Percentiles rank a stretch among this genome's conserved stretches.
These are phyloP conservation scores for Suhomyces kilbournensis DNA, from an alignment of 805 yeast genomes.

Conservation along the genomic window DNA sequence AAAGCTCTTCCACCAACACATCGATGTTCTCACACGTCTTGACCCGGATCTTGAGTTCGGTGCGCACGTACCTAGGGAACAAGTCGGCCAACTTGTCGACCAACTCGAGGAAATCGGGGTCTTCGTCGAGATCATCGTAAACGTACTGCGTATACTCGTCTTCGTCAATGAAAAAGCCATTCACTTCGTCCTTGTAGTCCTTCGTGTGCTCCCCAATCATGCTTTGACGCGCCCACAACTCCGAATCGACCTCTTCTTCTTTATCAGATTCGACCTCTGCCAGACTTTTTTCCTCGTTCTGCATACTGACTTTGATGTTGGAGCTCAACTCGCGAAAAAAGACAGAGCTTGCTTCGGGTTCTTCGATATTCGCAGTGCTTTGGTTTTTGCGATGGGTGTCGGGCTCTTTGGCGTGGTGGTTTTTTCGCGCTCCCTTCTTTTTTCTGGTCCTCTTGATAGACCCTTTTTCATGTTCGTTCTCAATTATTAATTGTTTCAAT, in stretches of 20 bases:
- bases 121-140: slow-evolving; percentile 15
- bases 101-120: slow-evolving; percentile 10
- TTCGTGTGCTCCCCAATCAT: not conserved
- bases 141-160: slow-evolving; percentile 10
- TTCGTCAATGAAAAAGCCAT: slow-evolving; percentile 6
- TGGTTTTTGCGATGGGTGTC: too few species aligned
- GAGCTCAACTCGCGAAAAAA: not conserved
- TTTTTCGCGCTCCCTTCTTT: not conserved
- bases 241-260: not conserved
- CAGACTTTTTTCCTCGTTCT: not conserved
- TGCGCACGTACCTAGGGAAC: slow-evolving; percentile 23
- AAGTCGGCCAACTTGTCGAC: slow-evolving; percentile 24
- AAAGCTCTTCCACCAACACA: slow-evolving; percentile 24
- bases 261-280: not conserved
- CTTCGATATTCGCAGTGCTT: not conserved
- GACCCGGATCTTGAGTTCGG: slow-evolving; percentile 26
- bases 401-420: too few species aligned
- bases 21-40: slow-evolving; percentile 20
- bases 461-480: not conserved
- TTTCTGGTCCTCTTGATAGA: not conserved
- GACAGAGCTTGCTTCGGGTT: not conserved
- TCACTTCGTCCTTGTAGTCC: not conserved
- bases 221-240: not conserved
- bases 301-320: not conserved
- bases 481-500: not conserved